Evolutionary conservation across 768 basidiomycete genomes (phyloP), one percentile per base, ranked within the genome.

Genomic region (Coprinopsis sp.): DNA sequence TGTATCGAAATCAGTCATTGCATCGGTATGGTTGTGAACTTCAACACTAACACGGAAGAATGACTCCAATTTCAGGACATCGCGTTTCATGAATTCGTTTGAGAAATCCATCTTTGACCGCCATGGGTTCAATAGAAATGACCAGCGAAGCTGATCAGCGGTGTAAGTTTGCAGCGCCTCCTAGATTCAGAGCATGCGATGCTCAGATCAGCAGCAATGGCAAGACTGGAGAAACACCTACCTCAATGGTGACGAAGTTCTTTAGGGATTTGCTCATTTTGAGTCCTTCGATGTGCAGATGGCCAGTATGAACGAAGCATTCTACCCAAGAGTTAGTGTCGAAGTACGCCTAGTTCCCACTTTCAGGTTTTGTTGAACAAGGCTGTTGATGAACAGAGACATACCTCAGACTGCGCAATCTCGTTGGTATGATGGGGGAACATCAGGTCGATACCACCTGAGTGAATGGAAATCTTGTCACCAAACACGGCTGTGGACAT

Each of bases 391-490:
- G n/a, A n/a, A n/a, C n/a, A n/a, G n/a, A n/a, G 40, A 51, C 65
- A 56, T 54, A 84, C 95, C 82, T 98, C 96, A 40, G 91, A 84
- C 65, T 99, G 96, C 0, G 96, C 96, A 58, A 99, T 78, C 69
- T 99, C 96, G 62, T 99, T 99, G 64, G 98, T 95, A 61, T 99
- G 96, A 68, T 99, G 96, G 4, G 96, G 96, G 69, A 99, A 99
- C n/a, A 91, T 88, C 39, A 99, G 73, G 68, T 99, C 96, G 31
- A 91, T 84, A 4, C 96, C 96, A 41, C 96, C 96, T 6, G 93
- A 96, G 64, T 99, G 96, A 51, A 99, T 93, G 64, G 98, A 96
- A 82, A 99, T 89, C 48, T 82, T 85, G 47, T 84, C 78, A 2
- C 94, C 95, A 36, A 97, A 72, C 38, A 97, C 73, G 25, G 86